Evolutionary conservation across 495 filamentous ascomycete species (phyloP), one percentile per base, ranked within the genome.

Genomic region (Talaromyces wortmannii): DNA sequence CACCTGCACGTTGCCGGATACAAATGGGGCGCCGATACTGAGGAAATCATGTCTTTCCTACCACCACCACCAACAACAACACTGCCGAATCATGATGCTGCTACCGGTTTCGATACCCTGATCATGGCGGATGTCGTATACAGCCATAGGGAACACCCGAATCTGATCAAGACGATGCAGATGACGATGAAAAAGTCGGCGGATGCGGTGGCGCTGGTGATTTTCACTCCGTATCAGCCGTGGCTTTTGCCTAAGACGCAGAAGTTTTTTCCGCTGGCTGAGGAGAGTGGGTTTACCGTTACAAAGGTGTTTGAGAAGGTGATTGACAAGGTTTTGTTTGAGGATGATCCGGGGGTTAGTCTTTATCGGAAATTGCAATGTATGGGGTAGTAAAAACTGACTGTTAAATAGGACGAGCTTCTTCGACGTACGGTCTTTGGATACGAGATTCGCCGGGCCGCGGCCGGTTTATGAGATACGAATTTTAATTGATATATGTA

Each of bases 181-280:
- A 52, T 71, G 59, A 86, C 86, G 3, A 65, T 94, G 53, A 80
- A 76, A 57, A 75, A 74, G 44, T 62, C 68, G 6, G 55, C 59
- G n/a, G 69, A 74, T 12, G 78, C 86, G 15, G 78, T 74, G 45
- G 92, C 91, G 1, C 71, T 90, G 60, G 92, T 96, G 12, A 94
- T 96, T 61, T 97, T 97, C 68, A 95, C 91, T 0, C 90, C 89
- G 2, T 95, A 97, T 72, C 76, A 94, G 57, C 91, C 92, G 2
- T 96, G 91, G 92, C 70, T 96, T 59, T 73, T 87, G 57, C 79
- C 88, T 52, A 85, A 88, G 68, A 94, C 95, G 59, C 74, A 96
- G 64, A 79, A 75, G 6, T 96, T 97, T 72, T 96, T 97, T 63
- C 85, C 90, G 23, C 61, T 89, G 46, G 87, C 84, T 3, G 72